Evolutionary conservation across 2,329 filamentous ascomycete genomes (phyloP), one percentile per base, ranked within the genome.

Genomic region (Gaeumannomyces sp.): DNA sequence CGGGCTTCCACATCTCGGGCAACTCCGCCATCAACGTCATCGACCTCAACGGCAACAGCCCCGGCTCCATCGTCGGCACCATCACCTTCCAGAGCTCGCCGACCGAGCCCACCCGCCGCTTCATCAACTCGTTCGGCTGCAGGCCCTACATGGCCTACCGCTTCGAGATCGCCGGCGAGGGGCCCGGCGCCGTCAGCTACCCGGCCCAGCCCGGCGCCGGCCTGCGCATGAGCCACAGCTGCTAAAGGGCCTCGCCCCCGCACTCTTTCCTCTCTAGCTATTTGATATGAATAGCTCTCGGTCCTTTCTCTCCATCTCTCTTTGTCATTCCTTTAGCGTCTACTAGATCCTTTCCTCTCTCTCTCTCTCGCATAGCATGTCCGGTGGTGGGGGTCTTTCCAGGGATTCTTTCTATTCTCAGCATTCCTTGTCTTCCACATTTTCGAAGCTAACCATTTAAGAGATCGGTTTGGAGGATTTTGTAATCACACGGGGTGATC

Each of bases 101-200:
- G 14, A 63, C 65, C 63, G 53, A 62, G 50, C 67, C 64, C 27
- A 68, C 65, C 38, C 60, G 63, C 38, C 66, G 61, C 25, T 56
- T 59, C 29, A 67, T 74, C 29, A 72, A 71, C 60, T 71, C 68
- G 61, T 73, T 73, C 61, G 69, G 66, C 6, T 74, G 73, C 66
- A 62, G 68, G 16, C 61, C 65, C 56, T 60, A 64, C 22, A 71
- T 73, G 71, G 33, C 64, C 8, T 74, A 67, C 28, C 62, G 66
- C 65, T 63, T 73, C 5, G 65, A 68, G 66, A 60, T 72, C 50
- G 69, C 68, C 6, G 66, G 61, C 25, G 38, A 56, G 13, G 65
- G 62, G 1, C 61, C 64, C 27, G 64, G 66, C 10, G 62, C 63
- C 31, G 68, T 68, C 62, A 63, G 59, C 25, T 65, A 66, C 53